These are phyloP conservation scores for Populus pruinosa DNA, from an alignment of 345 rosid species.

Conservation along the genomic window DNA sequence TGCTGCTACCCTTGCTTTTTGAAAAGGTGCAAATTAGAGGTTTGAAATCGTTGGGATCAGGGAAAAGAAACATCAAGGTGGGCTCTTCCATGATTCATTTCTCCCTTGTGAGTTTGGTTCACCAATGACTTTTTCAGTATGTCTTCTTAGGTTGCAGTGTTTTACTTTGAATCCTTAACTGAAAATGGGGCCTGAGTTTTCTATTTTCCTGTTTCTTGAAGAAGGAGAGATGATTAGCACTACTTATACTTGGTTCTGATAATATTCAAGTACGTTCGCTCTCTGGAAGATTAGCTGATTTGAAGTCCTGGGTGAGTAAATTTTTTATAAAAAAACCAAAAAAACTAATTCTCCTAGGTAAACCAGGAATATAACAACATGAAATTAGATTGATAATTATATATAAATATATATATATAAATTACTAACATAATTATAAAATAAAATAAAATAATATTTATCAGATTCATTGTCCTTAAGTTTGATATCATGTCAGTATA, in stretches of 20 bases:
- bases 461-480: fast-evolving
- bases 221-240: neutral
- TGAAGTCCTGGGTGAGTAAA: neutral
- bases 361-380: no score
- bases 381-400: no score
- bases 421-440: no score
- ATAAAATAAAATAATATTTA: no score
- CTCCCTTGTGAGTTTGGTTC: constrained; percentile 27
- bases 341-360: no score
- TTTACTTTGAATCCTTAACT: constrained; percentile 35
- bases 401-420: no score
- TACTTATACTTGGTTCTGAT: neutral
- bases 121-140: constrained; percentile 16
- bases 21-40: constrained; percentile 37
- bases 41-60: constrained; percentile 56
- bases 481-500: fast-evolving
- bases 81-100: constrained; percentile 38
- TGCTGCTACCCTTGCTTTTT: constrained; percentile 29
- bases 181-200: constrained; percentile 16
- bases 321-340: neutral
- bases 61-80: constrained; percentile 39
- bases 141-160: neutral
- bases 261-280: neutral
- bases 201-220: neutral
- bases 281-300: neutral